phyloP scores from a whole-genome alignment of 345 rosid species.

The Angophora floribunda region DNA sequence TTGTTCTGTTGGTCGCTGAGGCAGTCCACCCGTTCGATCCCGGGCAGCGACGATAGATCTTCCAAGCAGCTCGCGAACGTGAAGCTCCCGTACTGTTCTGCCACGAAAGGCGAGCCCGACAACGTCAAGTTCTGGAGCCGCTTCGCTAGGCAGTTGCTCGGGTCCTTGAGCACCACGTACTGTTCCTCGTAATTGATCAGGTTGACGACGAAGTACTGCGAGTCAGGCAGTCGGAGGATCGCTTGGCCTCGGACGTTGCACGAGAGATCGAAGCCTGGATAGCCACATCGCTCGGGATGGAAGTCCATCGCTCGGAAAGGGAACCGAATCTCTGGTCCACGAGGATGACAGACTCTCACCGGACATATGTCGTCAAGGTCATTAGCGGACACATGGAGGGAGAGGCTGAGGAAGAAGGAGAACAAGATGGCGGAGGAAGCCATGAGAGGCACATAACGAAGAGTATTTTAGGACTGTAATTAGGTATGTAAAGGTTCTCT shows the following conservation, averaged over 20 bases:
- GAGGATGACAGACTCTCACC: neutral
- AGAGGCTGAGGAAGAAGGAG: neutral
- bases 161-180: neutral
- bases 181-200: neutral
- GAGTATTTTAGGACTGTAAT: neutral
- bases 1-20: neutral
- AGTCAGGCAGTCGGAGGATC: neutral
- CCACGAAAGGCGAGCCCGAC: neutral
- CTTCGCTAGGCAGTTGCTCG: neutral
- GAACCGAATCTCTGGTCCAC: neutral
- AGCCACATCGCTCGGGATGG: neutral
- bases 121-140: neutral
- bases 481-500: neutral
- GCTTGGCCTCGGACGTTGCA: neutral
- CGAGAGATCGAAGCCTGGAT: neutral
- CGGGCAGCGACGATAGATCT: neutral
- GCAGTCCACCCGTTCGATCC: neutral
- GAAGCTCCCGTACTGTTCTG: neutral
- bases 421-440: neutral
- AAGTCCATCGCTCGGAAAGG: neutral
- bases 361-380: neutral
- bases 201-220: neutral
- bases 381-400: neutral
- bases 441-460: neutral
- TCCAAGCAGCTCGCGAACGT: neutral